Conservation (phyloP, 805 yeast species). For the Teunomyces funiuensis region DNA sequence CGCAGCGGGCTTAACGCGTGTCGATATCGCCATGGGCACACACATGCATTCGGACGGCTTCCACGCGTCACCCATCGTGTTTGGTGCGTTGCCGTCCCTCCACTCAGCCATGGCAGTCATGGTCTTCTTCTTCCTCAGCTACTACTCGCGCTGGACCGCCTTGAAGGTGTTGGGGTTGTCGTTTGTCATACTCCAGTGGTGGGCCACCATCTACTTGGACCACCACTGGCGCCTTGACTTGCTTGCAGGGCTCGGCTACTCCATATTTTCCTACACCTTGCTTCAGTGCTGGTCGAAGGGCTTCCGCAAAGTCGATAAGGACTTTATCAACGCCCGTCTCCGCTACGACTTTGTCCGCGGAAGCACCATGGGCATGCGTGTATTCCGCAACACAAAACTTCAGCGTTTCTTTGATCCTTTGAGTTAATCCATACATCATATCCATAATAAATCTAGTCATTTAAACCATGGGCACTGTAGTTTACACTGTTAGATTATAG, state of each 20-base stretch:
- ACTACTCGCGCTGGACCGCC: slow-evolving; percentile 36
- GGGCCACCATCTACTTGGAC: slow-evolving; percentile 73
- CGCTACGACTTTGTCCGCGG: slow-evolving; percentile 42
- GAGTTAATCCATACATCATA: too few species aligned
- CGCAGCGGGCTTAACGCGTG: slow-evolving; percentile 68
- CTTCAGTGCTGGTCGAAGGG: slow-evolving; percentile 31
- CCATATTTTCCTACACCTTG: slow-evolving; percentile 43
- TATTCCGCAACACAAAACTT: slow-evolving; percentile 48
- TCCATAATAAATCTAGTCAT: too few species aligned
- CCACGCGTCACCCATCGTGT: slow-evolving; percentile 67
- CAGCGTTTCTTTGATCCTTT: slow-evolving; percentile 55
- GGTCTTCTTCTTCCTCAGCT: slow-evolving; percentile 44
- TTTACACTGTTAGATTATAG: too few species aligned
- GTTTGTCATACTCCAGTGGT: slow-evolving; percentile 63
- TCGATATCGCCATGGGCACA: slow-evolving; percentile 63
- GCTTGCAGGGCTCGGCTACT: slow-evolving; percentile 54
- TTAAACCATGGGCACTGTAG: too few species aligned
- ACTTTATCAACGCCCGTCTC: slow-evolving; percentile 38
- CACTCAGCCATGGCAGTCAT: slow-evolving; percentile 66
- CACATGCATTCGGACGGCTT: slow-evolving; percentile 61
- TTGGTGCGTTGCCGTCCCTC: slow-evolving; percentile 63
- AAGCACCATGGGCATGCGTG: slow-evolving; percentile 63
- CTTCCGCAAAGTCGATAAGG: slow-evolving; percentile 32
- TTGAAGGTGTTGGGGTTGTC: slow-evolving; percentile 36
- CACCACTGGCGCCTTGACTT: slow-evolving; percentile 72